Evolutionary conservation across 2,329 filamentous ascomycete species (phyloP).

Genomic region (Fusarium sp.): DNA sequence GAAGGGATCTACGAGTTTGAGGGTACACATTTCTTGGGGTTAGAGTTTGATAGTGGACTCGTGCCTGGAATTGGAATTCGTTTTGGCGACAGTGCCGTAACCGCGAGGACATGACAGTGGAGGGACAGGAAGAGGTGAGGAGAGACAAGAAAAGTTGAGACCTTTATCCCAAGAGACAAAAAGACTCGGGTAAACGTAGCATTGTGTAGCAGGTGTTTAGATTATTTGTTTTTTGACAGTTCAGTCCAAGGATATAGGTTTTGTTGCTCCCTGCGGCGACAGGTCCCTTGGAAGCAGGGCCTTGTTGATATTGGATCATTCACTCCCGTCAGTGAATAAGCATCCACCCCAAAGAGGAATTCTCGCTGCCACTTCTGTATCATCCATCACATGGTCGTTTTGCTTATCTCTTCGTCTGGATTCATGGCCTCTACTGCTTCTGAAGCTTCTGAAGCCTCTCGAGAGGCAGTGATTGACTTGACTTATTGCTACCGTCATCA

Average conservation of each 20-base stretch:
- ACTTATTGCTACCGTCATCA: background rate
- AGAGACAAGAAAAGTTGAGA: background rate
- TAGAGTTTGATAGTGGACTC: conserved; percentile 25
- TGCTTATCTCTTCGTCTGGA: background rate
- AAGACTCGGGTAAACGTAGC: background rate
- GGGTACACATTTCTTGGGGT: background rate
- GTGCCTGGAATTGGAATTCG: conserved; percentile 25
- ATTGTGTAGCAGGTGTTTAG: background rate
- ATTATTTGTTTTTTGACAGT: background rate
- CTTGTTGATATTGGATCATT: conserved; percentile 10
- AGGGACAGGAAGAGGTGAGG: background rate
- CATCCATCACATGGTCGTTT: background rate
- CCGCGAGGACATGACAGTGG: background rate
- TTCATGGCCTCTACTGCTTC: background rate
- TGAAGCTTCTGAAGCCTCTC: background rate
- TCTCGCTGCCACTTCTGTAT: background rate
- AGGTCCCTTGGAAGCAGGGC: conserved; percentile 1
- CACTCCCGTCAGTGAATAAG: conserved; percentile 18
- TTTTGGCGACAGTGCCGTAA: conserved; percentile 11
- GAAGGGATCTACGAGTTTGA: background rate
- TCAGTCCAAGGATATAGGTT: background rate
- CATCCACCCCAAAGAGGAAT: background rate
- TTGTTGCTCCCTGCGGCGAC: background rate
- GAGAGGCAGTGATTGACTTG: background rate
- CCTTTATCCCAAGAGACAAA: background rate